Evolutionary conservation across 192 early-diverging fungal species (phyloP), one percentile per base, ranked within the genome.

Genomic region (Backusella tuberculispora): DNA sequence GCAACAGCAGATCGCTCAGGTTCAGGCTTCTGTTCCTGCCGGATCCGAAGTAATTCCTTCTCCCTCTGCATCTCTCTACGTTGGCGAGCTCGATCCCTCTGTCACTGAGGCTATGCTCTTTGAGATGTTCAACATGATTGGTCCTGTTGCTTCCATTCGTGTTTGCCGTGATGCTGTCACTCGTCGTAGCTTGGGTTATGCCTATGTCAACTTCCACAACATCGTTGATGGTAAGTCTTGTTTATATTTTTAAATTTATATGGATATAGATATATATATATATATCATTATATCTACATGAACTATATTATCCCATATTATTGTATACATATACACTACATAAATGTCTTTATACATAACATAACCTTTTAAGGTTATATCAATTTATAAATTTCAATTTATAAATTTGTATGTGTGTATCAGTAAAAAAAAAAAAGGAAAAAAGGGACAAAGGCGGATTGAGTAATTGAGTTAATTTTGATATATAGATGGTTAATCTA

Each of bases 141-240:
- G 96, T 50, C 95, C 95, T 37, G 96, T 99, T 80, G 94, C 96
- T 68, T 94, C 93, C 75, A 98, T 99, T 78, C 95, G 98, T 85
- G 96, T 99, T 66, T 99, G 98, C 85, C 90, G 98, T 79, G 98
- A 99, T 85, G 94, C 96, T 63, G 95, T 98, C 73, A 99, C 97
- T 74, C 93, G 97, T 73, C 94, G 96, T 82, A 93, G 91, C 73
- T 87, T 99, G 74, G 96, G 97, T 63, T 99, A 99, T 84, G 96
- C 94, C 72, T 99, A 99, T 86, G 96, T 99, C 83, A 99, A 99
- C 93, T 99, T 91, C 90, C 94, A 96, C 86, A 94, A 94, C 85
- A 87, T 90, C 46, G 79, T 86, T 66, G 96, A 99, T 83, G 88
- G 85, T 87, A 76, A 69, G 79, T 46, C 8, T 43, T 60, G 4